Percentiles rank a stretch among this genome's conserved stretches.
Conservation (phyloP, 2,329 filamentous ascomycete genomes). For the Celoporthe dispersa region DNA sequence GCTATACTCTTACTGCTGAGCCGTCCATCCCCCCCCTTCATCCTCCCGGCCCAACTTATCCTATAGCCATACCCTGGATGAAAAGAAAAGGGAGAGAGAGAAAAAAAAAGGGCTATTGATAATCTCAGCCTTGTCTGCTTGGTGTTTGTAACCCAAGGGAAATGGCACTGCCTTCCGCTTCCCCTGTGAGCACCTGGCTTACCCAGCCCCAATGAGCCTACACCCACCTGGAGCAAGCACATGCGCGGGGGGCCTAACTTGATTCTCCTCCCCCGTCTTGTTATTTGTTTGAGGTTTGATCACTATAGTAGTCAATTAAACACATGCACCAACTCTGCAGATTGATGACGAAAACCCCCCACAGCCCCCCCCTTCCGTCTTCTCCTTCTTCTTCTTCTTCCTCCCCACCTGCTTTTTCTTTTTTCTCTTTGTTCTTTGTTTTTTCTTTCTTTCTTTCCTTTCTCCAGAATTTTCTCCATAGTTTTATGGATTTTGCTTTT, state of each 20-base stretch:
- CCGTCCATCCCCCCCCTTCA: neutral
- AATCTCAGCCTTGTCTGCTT: neutral
- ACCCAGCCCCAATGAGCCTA: neutral
- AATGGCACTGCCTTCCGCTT: neutral
- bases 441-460: neutral
- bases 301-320: no score
- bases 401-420: no score
- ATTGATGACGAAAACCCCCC: no score
- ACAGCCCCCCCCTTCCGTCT: no score
- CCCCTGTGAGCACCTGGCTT: neutral
- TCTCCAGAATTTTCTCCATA: neutral
- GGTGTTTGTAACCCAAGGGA: neutral
- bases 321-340: no score
- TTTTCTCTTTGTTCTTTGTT: no score
- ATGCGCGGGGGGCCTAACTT: neutral
- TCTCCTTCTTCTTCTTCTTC: no score
- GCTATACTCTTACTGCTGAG: no score
- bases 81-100: no score
- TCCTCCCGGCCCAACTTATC: neutral
- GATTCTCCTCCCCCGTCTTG: neutral
- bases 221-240: neutral
- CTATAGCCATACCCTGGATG: neutral
- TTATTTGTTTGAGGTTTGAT: no score
- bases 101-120: neutral
- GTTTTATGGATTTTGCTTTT: no score